Conservation (phyloP, 371 early-diverging fungal species). For the Agmasoma carcini region DNA sequence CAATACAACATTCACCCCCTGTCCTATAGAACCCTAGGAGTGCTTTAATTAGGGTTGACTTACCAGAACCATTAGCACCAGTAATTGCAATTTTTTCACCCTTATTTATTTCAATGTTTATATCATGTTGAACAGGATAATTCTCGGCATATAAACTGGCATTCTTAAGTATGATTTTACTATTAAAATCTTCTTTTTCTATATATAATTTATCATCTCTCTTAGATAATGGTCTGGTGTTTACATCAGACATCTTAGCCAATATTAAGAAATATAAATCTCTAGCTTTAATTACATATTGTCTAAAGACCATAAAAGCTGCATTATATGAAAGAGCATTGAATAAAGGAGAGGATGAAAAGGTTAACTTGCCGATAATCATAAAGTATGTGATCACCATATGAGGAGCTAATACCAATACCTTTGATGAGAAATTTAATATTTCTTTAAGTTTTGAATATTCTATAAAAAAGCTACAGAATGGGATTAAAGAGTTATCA, state of each 20-base stretch:
- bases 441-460: not conserved
- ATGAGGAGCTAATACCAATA: constrained; percentile 6
- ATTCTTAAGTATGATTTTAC: constrained; percentile 21
- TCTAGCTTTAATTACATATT: not conserved
- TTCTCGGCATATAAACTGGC: constrained; percentile 8
- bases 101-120: constrained; percentile 58
- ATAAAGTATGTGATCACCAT: not conserved
- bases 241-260: not conserved
- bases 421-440: not conserved
- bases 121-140: constrained; percentile 59
- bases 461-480: not conserved
- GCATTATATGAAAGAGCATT: not conserved
- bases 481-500: not conserved
- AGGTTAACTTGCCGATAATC: not conserved
- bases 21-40: constrained; percentile 26
- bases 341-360: too few species aligned
- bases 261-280: not conserved
- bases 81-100: constrained; percentile 60
- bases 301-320: not conserved
- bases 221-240: not conserved
- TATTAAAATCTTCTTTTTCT: constrained; percentile 4
- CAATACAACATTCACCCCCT: constrained; percentile 33
- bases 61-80: constrained; percentile 96
- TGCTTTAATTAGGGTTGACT: constrained; percentile 70
- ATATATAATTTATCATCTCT: not conserved